These are phyloP conservation scores for Albugo laibachii DNA, from an alignment of 352 stramenopile species.

Conservation along the genomic window DNA sequence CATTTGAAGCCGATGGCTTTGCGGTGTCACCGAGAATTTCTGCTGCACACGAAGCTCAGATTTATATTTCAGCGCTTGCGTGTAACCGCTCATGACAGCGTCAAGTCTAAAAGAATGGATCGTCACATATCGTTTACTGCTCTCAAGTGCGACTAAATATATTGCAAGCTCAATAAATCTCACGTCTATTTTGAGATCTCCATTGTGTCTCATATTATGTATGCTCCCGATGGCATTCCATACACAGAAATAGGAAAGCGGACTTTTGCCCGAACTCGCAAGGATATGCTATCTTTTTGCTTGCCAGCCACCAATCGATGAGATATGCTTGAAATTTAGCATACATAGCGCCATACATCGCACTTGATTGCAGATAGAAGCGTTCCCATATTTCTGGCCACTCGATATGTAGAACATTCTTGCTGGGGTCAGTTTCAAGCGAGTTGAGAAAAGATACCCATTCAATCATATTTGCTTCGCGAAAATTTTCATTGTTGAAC, in stretches of 20 bases:
- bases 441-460: conserved; percentile 30
- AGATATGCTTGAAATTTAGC: conserved; percentile 49
- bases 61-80: no score
- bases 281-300: conserved; percentile 31
- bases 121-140: no score
- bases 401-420: conserved; percentile 1
- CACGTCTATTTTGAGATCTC: no score
- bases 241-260: conserved; percentile 50
- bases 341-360: conserved; percentile 40
- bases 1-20: no score
- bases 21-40: no score
- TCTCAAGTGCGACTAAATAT: no score
- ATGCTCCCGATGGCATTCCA: conserved; percentile 68
- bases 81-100: no score
- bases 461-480: conserved; percentile 35
- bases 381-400: conserved; percentile 7
- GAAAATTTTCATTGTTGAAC: conserved; percentile 51
- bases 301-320: conserved; percentile 29
- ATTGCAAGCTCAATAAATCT: no score
- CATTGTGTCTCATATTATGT: no score
- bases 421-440: conserved; percentile 5
- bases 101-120: no score
- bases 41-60: no score
- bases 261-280: conserved; percentile 72
- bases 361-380: conserved; percentile 26